Base-by-base conservation (phyloP, 2,329 filamentous ascomycete species). In the Tolypocladium nubicola region DNA sequence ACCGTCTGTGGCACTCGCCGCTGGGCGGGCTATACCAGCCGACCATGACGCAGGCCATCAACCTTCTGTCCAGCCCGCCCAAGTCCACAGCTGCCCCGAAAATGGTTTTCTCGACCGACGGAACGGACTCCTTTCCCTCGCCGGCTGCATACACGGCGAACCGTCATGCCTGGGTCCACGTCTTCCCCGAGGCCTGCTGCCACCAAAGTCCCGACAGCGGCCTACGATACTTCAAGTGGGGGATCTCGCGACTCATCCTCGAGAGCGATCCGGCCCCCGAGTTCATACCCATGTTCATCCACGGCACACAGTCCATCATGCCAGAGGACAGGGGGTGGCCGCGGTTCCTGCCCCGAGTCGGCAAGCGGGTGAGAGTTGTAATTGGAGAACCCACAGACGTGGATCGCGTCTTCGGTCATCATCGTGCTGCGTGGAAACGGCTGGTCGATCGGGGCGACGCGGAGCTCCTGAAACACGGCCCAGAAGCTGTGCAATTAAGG, bases 141-240 rank as follows among this genome's bases (percentile, higher is more conserved):
- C 90, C 91, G 1, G 86, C 90, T 1, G 81, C 85, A 53, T 92
- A 88, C 69, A 71, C 82, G 2, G 79, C 74, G 61, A 86, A 90
- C 65, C 84, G 83, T 52, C 81, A 89, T 70, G 83, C 84, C 50
- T 99, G 94, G 94, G 78, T 99, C 4, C 94, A 99, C 71, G 87
- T 97, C 56, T 97, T 97, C 71, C 94, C 94, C 14, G 94, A 99
- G 73, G 94, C 91, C 53, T 90, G 89, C 71, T 90, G 96, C 52
- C 92, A 97, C 72, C 94, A 99, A 74, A 86, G 90, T 63, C 82
- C 87, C 1, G 77, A 85, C 47, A 84, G 85, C 65, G 84, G 86
- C 9, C 86, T 97, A 79, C 88, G 94, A 37, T 99, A 99, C 75
- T 97, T 97, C 82, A 97, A 96, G 76, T 99, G 94, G 94, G 94